Conservation (phyloP, 768 basidiomycete species). For the Wakefieldia striispora region DNA sequence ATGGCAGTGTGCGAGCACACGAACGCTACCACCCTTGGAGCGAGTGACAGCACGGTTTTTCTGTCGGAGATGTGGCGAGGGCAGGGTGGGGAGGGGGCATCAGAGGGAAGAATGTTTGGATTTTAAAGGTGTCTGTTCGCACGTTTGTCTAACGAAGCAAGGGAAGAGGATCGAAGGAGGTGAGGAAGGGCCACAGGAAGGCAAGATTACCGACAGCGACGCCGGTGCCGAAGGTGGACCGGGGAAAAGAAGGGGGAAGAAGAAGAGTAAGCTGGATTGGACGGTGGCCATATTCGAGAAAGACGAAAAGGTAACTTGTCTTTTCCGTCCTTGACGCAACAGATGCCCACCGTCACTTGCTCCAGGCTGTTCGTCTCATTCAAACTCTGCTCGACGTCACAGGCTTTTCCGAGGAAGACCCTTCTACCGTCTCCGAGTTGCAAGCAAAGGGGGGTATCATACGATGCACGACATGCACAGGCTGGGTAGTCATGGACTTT, state of each 20-base stretch:
- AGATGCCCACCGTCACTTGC: not conserved
- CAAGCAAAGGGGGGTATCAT: slow-evolving; percentile 32
- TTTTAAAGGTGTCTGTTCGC: slow-evolving; percentile 57
- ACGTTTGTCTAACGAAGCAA: slow-evolving; percentile 42
- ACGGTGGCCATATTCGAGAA: slow-evolving; percentile 49
- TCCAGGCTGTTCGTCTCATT: slow-evolving; percentile 49
- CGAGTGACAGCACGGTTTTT: slow-evolving; percentile 57
- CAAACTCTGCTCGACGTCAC: slow-evolving; percentile 35
- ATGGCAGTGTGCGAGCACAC: slow-evolving; percentile 51
- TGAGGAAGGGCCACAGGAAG: not conserved
- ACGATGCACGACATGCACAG: slow-evolving; percentile 49
- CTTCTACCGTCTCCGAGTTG: slow-evolving; percentile 19
- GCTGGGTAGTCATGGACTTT: slow-evolving; percentile 47
- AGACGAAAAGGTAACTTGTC: slow-evolving; percentile 49
- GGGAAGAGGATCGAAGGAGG: not conserved
- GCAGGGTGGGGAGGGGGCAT: slow-evolving; percentile 34
- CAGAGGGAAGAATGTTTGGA: slow-evolving; percentile 47
- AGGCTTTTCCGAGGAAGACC: slow-evolving; percentile 31
- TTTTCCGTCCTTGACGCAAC: not conserved
- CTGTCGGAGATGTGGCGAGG: slow-evolving; percentile 49
- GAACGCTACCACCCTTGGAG: slow-evolving; percentile 52
- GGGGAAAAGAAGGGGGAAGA: not conserved
- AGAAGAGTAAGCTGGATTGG: slow-evolving; percentile 38
- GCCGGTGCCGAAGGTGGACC: slow-evolving; percentile 21
- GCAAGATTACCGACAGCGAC: not conserved